Evolutionary conservation across 202 grass and related monocot genomes (phyloP), one percentile per base, ranked within the genome.

Genomic region (Setaria viridis): DNA sequence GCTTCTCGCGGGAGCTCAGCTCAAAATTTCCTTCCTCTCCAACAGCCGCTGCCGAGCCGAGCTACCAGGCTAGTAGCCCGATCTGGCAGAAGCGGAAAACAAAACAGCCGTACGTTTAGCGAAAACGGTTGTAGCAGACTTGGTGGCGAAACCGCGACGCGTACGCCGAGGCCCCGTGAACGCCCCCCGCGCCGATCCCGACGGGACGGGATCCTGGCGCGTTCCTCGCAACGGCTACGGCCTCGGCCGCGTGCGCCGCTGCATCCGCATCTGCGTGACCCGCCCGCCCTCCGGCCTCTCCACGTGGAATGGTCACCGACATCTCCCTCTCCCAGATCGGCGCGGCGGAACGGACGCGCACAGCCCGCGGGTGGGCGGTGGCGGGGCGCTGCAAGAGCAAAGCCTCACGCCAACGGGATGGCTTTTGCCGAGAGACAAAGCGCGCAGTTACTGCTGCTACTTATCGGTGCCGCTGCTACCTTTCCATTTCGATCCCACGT

Each of bases 101-200:
- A 62, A 67, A 16, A 39, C 14, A 1, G 6, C 2, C 65, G 65
- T 20, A 9, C 65, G 34, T 9, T 68, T 68, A 19, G 33, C 15
- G 9, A 9, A 19, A 8, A 12, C 4, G 60, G 11, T 13, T 6
- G 25, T 25, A 25, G 25, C 25, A 25, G 25, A 25, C 25, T 25
- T 25, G 25, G 25, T 25, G 25, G 25, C 25, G 25, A 25, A 25
- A 25, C 25, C 25, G 30, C 11, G 60, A 33, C 60, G 60, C 60
- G 60, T 63, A 35, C 2, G 78, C 49, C 51, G 78, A 82, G 81
- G 9, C 32, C 70, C 45, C 81, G 81, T 74, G 81, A 83, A 46
- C 9, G 29, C 14, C 16, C 54, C 80, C 67, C 39, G 48, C 51
- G 15, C 29, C 49, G 47, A 29, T 47, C 47, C 14, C 25, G 47